Base-by-base conservation (phyloP, 208 protist genomes). In the Leishmania mexicana region DNA sequence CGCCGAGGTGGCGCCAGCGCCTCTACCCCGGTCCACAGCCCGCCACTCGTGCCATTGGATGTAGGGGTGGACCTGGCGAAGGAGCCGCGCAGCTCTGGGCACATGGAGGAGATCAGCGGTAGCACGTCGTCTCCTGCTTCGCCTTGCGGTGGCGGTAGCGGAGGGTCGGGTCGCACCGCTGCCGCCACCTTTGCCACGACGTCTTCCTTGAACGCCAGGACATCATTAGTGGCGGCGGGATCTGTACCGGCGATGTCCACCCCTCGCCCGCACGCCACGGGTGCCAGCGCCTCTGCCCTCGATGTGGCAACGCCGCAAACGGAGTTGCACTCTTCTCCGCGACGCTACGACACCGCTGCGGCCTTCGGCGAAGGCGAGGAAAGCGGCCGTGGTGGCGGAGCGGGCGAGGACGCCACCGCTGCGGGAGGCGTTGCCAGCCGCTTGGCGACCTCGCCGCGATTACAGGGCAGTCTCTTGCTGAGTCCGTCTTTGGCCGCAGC, bases 401-500 rank as follows among this genome's bases (percentile, higher is more conserved):
- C 3, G 17, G 71, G 40, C 51, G 57, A 31, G 35, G 76, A 60
- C 6, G 76, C 47, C 5, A 17, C 42, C 64, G 79, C 54, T 45
- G 75, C 62, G 3, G 58, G 21, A 5, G 81, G 58, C 6, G 70
- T 57, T 49, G 31, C 62, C 5, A 60, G 51, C 35, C 60, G 64
- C 35, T 81, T 72, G 24, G 54, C 49, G 40, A 76, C 72, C 0
- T 82, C 77, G n/a, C 76, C 71, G 31, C 54, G 74, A 11, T 75
- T 8, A 38, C 35, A 28, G 24, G 76, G 54, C 0, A 64, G 42
- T 7, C 83, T 79, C 3, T 76, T 87, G 40, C 47, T 87, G 24
- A 87, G 83, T 57, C 83, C 83, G n/a, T 83, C 83, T 1, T 40
- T 83, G 60, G 83, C 79, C 7, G 75, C 67, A 10, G 79, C 67